phyloP scores from a whole-genome alignment of 495 filamentous ascomycete genomes.

The Diplogelasinospora grovesii region DNA sequence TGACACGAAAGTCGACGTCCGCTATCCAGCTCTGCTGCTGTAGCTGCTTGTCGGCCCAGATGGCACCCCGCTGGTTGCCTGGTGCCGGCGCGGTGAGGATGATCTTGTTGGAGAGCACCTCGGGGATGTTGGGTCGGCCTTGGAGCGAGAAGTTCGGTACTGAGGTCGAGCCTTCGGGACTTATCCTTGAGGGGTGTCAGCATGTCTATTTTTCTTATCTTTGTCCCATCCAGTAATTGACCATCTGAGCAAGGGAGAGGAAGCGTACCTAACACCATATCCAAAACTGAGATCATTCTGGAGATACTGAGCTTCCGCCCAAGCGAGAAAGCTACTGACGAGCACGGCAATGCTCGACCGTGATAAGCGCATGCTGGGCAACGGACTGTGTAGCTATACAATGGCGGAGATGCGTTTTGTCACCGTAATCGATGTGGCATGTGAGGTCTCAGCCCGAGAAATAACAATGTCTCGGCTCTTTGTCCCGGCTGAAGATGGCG shows the following conservation, averaged over 20 bases:
- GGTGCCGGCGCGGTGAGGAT: slow-evolving; percentile 86
- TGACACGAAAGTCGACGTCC: slow-evolving; percentile 81
- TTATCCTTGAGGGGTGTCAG: slow-evolving; percentile 29
- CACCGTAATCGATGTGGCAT: too few relatives aligned
- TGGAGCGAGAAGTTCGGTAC: slow-evolving; percentile 55
- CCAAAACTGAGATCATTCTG: slow-evolving; percentile 71
- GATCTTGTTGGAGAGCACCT: slow-evolving; percentile 81
- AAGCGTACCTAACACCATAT: slow-evolving; percentile 51
- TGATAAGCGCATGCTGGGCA: slow-evolving; percentile 36
- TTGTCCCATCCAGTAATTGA: too few relatives aligned
- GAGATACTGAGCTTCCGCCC: slow-evolving; percentile 53
- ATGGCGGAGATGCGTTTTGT: too few relatives aligned
- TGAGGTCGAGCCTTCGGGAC: slow-evolving; percentile 26
- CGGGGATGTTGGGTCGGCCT: slow-evolving; percentile 63
- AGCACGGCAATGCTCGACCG: slow-evolving; percentile 37
- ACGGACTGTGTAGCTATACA: not conserved
- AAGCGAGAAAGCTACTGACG: slow-evolving; percentile 45
- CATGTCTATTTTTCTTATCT: too few relatives aligned
- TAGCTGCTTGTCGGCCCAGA: slow-evolving; percentile 68
- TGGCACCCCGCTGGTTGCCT: slow-evolving; percentile 74
- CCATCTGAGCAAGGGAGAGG: not conserved
- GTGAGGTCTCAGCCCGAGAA: not conserved
- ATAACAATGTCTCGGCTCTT: slow-evolving; percentile 2
- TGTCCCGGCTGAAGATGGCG: slow-evolving; percentile 6
- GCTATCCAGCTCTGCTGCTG: slow-evolving; percentile 64